Evolutionary conservation across 2,329 filamentous ascomycete species (phyloP).

Genomic region (Pyricularia pennisetigena): DNA sequence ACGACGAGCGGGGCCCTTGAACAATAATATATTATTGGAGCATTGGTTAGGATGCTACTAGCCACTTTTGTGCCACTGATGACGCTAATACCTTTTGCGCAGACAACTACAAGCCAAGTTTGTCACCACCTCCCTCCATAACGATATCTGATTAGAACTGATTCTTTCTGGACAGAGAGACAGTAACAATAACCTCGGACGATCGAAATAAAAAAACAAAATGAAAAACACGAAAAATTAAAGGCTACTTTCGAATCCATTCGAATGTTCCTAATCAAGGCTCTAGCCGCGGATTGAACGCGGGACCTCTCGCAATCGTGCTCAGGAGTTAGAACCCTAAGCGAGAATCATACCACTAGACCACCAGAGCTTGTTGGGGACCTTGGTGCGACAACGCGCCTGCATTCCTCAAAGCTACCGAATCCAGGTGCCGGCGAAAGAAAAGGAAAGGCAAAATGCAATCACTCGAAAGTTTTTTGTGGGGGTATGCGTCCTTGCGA

Average conservation of each 20-base stretch:
- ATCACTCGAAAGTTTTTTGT: not conserved
- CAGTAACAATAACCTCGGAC: not conserved
- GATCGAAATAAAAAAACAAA: too few species aligned
- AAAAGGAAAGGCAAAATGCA: not conserved
- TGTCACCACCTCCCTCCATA: not conserved
- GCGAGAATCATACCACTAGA: slow-evolving; percentile 5
- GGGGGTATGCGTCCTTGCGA: not conserved
- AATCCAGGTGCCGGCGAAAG: not conserved
- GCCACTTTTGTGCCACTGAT: not conserved
- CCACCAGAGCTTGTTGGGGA: not conserved
- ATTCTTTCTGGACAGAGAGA: not conserved
- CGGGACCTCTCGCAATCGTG: slow-evolving; percentile 5
- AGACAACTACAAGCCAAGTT: not conserved
- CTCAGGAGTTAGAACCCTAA: slow-evolving; percentile 1
- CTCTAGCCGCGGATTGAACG: slow-evolving; percentile 4
- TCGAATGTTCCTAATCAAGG: not conserved
- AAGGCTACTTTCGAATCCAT: too few species aligned
- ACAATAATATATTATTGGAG: not conserved
- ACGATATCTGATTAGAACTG: not conserved
- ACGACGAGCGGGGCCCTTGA: not conserved
- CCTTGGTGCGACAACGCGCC: too few species aligned
- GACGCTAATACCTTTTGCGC: not conserved
- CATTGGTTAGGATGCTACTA: too few species aligned
- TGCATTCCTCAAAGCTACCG: too few species aligned
- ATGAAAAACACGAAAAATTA: too few species aligned